These are phyloP conservation scores for Litsea cubeba DNA, from an alignment of 164 flowering plant genomes.

Conservation along the genomic window DNA sequence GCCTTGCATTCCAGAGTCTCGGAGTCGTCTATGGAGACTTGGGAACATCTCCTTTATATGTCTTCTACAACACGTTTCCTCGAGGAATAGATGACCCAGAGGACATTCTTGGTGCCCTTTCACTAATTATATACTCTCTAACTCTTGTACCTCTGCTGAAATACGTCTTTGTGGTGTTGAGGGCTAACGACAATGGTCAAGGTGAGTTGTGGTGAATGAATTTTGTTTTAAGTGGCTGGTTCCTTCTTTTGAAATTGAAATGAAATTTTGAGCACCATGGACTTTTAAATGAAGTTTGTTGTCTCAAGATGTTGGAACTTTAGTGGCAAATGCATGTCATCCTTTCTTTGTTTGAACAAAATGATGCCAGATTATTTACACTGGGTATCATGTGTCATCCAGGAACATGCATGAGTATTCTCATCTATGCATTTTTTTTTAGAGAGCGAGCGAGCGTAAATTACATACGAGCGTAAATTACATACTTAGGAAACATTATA, in stretches of 20 bases:
- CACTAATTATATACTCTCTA: constrained; percentile 86
- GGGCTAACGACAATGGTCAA: constrained; percentile 92
- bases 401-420: not conserved
- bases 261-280: not conserved
- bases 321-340: not conserved
- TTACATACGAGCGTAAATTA: too few relatives aligned
- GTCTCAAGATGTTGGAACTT: not conserved
- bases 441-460: too few relatives aligned
- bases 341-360: not conserved
- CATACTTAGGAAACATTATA: too few relatives aligned
- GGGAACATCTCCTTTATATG: constrained; percentile 96
- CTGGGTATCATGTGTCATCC: not conserved
- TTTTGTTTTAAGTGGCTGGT: not conserved
- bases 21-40: constrained; percentile 97
- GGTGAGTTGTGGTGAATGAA: constrained; percentile 29
- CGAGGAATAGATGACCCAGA: constrained; percentile 54
- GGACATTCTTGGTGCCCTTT: constrained; percentile 89
- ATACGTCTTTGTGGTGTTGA: constrained; percentile 76
- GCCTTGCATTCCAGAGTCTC: constrained; percentile 88
- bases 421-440: too few relatives aligned
- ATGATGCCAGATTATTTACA: not conserved
- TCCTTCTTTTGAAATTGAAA: not conserved
- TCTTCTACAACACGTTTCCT: constrained; percentile 91
- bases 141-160: constrained; percentile 85
- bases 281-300: not conserved